Percentiles rank a stretch among this genome's conserved stretches.
These are phyloP conservation scores for Aspergillus sclerotialis DNA, from an alignment of 2,329 filamentous ascomycete genomes.

Conservation along the genomic window DNA sequence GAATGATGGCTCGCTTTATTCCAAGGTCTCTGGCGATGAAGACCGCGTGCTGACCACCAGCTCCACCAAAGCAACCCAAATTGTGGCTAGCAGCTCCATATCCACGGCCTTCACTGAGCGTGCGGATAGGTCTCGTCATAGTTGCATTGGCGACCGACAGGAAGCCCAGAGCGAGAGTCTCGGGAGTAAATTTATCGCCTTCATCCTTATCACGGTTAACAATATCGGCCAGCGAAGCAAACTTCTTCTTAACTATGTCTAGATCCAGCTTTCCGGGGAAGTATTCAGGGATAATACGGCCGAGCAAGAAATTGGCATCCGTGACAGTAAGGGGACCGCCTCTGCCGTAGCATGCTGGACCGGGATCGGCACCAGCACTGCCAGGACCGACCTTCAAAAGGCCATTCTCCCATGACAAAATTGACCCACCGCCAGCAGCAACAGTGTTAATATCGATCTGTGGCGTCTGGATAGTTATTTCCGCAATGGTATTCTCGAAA, in stretches of 20 bases:
- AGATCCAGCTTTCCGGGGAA: slow-evolving; percentile 95
- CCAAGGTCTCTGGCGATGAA: slow-evolving; percentile 81
- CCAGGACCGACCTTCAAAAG: slow-evolving; percentile 90
- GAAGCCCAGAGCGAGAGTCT: slow-evolving; percentile 36
- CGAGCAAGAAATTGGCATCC: slow-evolving; percentile 83
- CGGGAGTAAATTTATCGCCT: too few relatives aligned
- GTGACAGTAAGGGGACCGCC: slow-evolving; percentile 86
- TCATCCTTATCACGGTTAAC: too few relatives aligned
- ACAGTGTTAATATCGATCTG: slow-evolving; percentile 95
- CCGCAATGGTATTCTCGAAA: slow-evolving; percentile 87
- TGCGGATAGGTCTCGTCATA: slow-evolving; percentile 67
- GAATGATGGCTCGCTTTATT: slow-evolving; percentile 77
- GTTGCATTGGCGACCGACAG: slow-evolving; percentile 37
- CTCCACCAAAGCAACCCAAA: slow-evolving; percentile 87
- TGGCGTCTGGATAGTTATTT: slow-evolving; percentile 88
- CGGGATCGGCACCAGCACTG: slow-evolving; percentile 83
- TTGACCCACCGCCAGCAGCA: slow-evolving; percentile 66
- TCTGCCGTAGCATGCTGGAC: slow-evolving; percentile 87
- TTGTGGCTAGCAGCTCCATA: slow-evolving; percentile 85
- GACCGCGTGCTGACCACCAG: slow-evolving; percentile 86
- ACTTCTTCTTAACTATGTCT: too few relatives aligned
- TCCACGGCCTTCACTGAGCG: slow-evolving; percentile 84
- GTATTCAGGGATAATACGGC: slow-evolving; percentile 79
- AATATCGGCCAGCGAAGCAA: too few relatives aligned
- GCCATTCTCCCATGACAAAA: slow-evolving; percentile 79